Conservation (phyloP, 2,329 filamentous ascomycete species). For the Talaromyces marneffei region DNA sequence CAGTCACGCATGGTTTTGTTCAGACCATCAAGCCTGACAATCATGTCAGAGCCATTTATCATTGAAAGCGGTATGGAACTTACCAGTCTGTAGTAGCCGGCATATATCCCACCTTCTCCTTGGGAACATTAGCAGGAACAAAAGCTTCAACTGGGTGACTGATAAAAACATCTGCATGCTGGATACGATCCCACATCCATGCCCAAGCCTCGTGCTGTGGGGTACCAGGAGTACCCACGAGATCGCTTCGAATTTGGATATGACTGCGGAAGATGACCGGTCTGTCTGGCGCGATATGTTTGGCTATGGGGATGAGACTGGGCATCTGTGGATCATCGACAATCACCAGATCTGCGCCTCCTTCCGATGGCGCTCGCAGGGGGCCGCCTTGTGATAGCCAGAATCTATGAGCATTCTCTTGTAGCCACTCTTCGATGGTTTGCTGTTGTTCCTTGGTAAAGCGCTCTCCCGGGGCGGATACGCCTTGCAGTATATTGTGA, state of each 20-base stretch:
- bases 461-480: conserved; percentile 59
- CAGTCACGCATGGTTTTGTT: conserved; percentile 17
- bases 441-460: conserved; percentile 57
- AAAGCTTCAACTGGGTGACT: conserved; percentile 73
- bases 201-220: conserved; percentile 70
- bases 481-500: conserved; percentile 82
- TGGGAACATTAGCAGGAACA: conserved; percentile 63
- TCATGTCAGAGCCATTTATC: conserved; percentile 43
- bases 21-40: conserved; percentile 31
- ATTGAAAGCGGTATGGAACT: conserved; percentile 61
- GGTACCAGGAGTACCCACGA: conserved; percentile 56
- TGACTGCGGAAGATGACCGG: conserved; percentile 77
- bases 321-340: conserved; percentile 86
- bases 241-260: conserved; percentile 73
- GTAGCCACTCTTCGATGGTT: conserved; percentile 65
- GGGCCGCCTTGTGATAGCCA: conserved; percentile 67
- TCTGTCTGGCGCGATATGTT: conserved; percentile 62
- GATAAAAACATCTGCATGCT: conserved; percentile 70
- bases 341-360: conserved; percentile 70
- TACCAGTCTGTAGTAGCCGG: conserved; percentile 76
- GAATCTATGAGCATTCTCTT: conserved; percentile 66
- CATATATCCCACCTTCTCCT: conserved; percentile 64
- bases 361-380: conserved; percentile 57
- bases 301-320: conserved; percentile 68
- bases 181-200: conserved; percentile 67